phyloP scores from a whole-genome alignment of 805 yeast species.

The Nakazawaea ishiwadae region DNA sequence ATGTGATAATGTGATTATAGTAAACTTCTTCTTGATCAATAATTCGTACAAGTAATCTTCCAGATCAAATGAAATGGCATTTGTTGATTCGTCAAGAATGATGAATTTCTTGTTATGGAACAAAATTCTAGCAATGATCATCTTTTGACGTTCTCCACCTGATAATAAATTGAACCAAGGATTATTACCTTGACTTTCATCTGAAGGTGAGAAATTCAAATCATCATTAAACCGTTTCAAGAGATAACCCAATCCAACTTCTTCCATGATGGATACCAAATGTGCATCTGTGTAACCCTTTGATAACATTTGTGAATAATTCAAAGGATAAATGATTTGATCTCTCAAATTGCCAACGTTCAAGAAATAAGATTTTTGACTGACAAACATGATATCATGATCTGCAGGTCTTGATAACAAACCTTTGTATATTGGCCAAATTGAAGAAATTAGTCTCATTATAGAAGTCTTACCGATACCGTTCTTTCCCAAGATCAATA shows the following conservation, averaged over 20 bases:
- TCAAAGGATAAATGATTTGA: conserved; percentile 84
- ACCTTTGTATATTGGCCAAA: conserved; percentile 90
- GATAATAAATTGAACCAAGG: conserved; percentile 85
- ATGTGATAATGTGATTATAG: conserved; percentile 78
- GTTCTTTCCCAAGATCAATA: conserved; percentile 80
- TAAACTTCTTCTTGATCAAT: conserved; percentile 63
- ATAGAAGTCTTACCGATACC: conserved; percentile 90
- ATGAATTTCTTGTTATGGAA: conserved; percentile 80
- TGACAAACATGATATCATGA: conserved; percentile 69
- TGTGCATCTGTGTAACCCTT: conserved; percentile 68
- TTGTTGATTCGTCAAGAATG: conserved; percentile 88
- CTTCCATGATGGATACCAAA: conserved; percentile 59
- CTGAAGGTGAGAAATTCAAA: conserved; percentile 38
- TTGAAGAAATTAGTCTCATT: conserved; percentile 75
- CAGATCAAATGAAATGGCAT: conserved; percentile 85
- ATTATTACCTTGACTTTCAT: conserved; percentile 21
- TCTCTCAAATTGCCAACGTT: conserved; percentile 79
- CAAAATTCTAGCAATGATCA: conserved; percentile 80
- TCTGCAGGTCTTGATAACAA: conserved; percentile 71
- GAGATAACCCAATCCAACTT: conserved; percentile 78
- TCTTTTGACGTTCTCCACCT: conserved; percentile 95
- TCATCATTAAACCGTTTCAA: conserved; percentile 56
- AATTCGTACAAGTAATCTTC: conserved; percentile 82
- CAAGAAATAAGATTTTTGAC: conserved; percentile 82
- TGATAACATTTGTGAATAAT: conserved; percentile 71